phyloP scores from a whole-genome alignment of 129 eudicot species.

The sunflower (Helianthus annuus) region DNA sequence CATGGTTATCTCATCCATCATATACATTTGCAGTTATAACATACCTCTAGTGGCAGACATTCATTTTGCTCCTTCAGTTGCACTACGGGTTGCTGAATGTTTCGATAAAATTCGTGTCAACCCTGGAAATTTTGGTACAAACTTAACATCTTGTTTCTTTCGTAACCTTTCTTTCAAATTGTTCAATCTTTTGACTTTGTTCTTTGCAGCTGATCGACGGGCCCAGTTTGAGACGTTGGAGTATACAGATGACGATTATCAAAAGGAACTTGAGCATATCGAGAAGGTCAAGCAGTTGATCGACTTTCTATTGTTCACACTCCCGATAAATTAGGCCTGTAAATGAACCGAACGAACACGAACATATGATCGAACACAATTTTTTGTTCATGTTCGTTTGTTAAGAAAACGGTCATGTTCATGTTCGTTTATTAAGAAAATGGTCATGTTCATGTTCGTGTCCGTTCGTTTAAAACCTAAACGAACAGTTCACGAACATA shows the following conservation, averaged over 20 bases:
- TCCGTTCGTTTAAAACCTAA: no score
- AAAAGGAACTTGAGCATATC: constrained; percentile 93
- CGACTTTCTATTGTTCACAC: constrained; percentile 12
- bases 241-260: constrained; percentile 94
- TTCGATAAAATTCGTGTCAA: constrained; percentile 97
- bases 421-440: no score
- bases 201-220: constrained; percentile 84
- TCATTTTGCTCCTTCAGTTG: constrained; percentile 95
- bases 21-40: constrained; percentile 66
- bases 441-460: no score
- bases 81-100: constrained; percentile 95
- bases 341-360: no score
- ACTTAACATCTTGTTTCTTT: constrained; percentile 9
- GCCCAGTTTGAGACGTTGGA: constrained; percentile 91
- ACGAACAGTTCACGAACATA: no score
- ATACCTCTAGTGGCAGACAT: constrained; percentile 97
- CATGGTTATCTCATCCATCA: constrained; percentile 16
- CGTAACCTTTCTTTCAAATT: constrained; percentile 6
- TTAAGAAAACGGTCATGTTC: no score
- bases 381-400: no score
- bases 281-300: constrained; percentile 58
- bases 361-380: no score
- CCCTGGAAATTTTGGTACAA: constrained; percentile 93
- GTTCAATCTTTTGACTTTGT: constrained; percentile 15
- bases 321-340: neutral